phyloP scores from a whole-genome alignment of 805 yeast species.

The Candida corydali region DNA sequence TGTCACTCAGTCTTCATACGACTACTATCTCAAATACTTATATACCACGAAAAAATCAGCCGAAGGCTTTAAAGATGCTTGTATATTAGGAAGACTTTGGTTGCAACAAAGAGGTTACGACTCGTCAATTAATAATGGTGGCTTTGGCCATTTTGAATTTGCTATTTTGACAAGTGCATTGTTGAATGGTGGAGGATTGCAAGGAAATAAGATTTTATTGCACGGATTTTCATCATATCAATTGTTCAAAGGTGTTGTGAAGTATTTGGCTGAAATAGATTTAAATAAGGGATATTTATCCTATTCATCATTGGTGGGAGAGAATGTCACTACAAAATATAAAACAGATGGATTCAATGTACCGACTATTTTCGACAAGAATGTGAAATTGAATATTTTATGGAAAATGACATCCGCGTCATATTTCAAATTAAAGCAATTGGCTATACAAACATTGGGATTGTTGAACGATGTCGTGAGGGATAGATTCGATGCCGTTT shows the following conservation, averaged over 20 bases:
- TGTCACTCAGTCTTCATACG: slow-evolving; percentile 63
- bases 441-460: slow-evolving; percentile 64
- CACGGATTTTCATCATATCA: slow-evolving; percentile 93
- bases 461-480: slow-evolving; percentile 73
- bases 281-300: slow-evolving; percentile 64
- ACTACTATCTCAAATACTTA: slow-evolving; percentile 67
- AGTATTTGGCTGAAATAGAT: slow-evolving; percentile 79
- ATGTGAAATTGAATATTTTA: slow-evolving; percentile 70
- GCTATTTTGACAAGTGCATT: slow-evolving; percentile 76
- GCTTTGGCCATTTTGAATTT: slow-evolving; percentile 92
- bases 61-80: slow-evolving; percentile 83
- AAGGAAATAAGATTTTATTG: slow-evolving; percentile 70
- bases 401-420: slow-evolving; percentile 77
- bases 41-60: slow-evolving; percentile 73
- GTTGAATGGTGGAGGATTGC: slow-evolving; percentile 75
- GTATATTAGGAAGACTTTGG: slow-evolving; percentile 86
- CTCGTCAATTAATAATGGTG: slow-evolving; percentile 61
- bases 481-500: slow-evolving; percentile 78
- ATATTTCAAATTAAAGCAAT: slow-evolving; percentile 55
- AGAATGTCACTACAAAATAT: slow-evolving; percentile 38
- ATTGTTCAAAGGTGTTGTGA: slow-evolving; percentile 82
- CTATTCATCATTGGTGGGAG: slow-evolving; percentile 55
- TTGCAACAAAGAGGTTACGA: slow-evolving; percentile 79
- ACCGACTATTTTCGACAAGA: slow-evolving; percentile 74
- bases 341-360: slow-evolving; percentile 59